phyloP scores from a whole-genome alignment of 129 eudicot genomes.

The Artemisia argyi region DNA sequence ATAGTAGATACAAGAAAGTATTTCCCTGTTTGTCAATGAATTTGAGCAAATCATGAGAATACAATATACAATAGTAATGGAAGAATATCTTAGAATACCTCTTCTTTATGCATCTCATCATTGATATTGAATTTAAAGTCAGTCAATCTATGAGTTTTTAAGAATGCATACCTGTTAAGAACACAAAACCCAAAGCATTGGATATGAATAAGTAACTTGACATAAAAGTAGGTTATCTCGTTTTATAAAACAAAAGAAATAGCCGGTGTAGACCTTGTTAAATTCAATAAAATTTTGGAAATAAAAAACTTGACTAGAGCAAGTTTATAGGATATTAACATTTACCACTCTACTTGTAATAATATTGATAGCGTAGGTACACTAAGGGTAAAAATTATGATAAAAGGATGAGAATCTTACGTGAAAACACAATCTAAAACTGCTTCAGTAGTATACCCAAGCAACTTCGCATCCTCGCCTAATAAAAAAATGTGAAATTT shows the following conservation, averaged over 20 bases:
- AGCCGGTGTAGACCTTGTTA: too few species aligned
- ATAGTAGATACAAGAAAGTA: background rate
- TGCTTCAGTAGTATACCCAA: background rate
- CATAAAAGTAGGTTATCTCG: background rate
- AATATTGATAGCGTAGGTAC: background rate
- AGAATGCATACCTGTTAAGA: background rate
- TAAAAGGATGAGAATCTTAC: conserved; percentile 4
- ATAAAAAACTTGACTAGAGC: too few species aligned
- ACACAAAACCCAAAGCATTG: background rate
- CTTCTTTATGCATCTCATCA: background rate
- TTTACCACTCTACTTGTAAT: too few species aligned
- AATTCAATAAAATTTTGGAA: too few species aligned
- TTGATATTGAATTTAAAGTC: background rate
- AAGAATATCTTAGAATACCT: background rate
- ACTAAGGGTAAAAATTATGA: background rate
- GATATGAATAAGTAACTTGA: background rate
- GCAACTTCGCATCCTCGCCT: background rate
- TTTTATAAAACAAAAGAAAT: background rate
- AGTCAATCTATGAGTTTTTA: background rate
- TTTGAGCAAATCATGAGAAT: background rate
- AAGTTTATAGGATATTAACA: too few species aligned
- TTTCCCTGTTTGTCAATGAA: background rate
- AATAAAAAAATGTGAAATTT: background rate
- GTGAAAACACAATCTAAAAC: background rate
- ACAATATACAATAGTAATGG: background rate